Evolutionary conservation across 805 yeast species (phyloP).

Genomic region (Metschnikowia kunwiensis): DNA sequence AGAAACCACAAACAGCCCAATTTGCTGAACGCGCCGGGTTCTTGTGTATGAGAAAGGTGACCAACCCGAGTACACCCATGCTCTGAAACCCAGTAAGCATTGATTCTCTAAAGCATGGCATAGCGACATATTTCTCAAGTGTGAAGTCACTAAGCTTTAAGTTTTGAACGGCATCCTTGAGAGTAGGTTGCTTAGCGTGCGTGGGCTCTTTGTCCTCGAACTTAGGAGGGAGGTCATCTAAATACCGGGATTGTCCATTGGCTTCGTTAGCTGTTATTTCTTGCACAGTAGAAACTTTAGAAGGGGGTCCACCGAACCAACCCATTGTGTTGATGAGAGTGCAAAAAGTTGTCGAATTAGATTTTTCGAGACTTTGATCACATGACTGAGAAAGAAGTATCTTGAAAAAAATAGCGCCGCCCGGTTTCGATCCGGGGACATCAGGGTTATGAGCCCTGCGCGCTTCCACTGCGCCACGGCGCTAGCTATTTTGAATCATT

Average conservation of each 20-base stretch:
- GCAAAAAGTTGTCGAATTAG: background rate
- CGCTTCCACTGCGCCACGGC: slow-evolving; percentile 99
- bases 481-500: too few relatives aligned
- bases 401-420: slow-evolving; percentile 73
- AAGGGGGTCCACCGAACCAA: slow-evolving; percentile 40
- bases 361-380: slow-evolving; percentile 2
- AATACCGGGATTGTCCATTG: slow-evolving; percentile 27
- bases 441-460: slow-evolving; percentile 99
- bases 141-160: slow-evolving; percentile 51
- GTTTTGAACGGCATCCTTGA: slow-evolving; percentile 40
- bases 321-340: slow-evolving; percentile 29
- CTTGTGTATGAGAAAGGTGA: slow-evolving; percentile 65
- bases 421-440: slow-evolving; percentile 96
- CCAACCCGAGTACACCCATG: slow-evolving; percentile 65
- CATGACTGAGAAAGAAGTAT: slow-evolving; percentile 4
- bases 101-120: slow-evolving; percentile 81
- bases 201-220: slow-evolving; percentile 37
- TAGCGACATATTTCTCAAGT: slow-evolving; percentile 47
- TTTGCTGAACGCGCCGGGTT: slow-evolving; percentile 61
- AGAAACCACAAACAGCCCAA: slow-evolving; percentile 80
- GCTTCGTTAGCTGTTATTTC: slow-evolving; percentile 22
- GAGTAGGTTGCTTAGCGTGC: slow-evolving; percentile 14
- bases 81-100: slow-evolving; percentile 72
- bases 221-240: slow-evolving; percentile 54
- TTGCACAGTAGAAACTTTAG: slow-evolving; percentile 36